Evolutionary conservation across 345 rosid species (phyloP).

Genomic region (Crucihimalaya himalaica): DNA sequence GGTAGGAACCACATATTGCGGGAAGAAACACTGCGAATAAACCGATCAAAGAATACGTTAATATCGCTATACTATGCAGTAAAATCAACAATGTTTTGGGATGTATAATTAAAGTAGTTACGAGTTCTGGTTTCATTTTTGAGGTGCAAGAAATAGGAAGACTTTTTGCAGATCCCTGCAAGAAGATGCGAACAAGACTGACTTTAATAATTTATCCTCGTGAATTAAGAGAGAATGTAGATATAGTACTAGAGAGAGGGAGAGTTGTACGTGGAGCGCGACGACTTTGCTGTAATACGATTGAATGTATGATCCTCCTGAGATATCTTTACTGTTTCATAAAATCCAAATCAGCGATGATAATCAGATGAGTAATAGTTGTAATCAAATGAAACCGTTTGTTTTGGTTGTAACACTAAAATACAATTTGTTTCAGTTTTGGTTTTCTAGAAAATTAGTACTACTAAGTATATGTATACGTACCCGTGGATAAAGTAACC

Average conservation of each 20-base stretch:
- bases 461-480: not conserved
- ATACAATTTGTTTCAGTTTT: not conserved
- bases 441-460: not conserved
- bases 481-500: constrained; percentile 89
- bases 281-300: constrained; percentile 68
- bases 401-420: not conserved
- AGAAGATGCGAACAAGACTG: not conserved
- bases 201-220: not conserved
- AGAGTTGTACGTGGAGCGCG: constrained; percentile 59
- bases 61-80: not conserved
- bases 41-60: not conserved
- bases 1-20: constrained; percentile 61
- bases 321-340: constrained; percentile 64
- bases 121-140: constrained; percentile 65
- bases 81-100: not conserved
- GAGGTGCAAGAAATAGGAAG: constrained; percentile 83
- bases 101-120: constrained; percentile 21
- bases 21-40: constrained; percentile 84
- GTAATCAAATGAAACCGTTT: not conserved
- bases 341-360: constrained; percentile 13
- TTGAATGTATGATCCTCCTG: constrained; percentile 66
- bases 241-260: not conserved
- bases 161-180: constrained; percentile 75
- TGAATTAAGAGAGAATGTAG: not conserved
- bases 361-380: not conserved